Evolutionary conservation across 2,329 filamentous ascomycete species (phyloP), one percentile per base, ranked within the genome.

Genomic region (Elsinoe perseae): DNA sequence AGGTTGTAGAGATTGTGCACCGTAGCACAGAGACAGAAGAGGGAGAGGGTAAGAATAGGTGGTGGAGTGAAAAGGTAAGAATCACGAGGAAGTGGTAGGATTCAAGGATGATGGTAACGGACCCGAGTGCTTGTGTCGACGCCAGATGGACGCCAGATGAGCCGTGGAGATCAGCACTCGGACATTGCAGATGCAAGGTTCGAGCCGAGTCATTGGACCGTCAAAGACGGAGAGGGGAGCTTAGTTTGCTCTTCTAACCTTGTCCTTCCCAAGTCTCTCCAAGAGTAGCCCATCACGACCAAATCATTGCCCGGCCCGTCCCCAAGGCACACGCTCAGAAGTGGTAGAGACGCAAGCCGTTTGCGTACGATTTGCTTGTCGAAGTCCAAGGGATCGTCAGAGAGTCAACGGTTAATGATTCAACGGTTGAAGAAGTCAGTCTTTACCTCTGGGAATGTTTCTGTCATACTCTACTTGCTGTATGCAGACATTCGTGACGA

Each of bases 161-260:
- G 48, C 48, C 48, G 48, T 52, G 25, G 48, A 52, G 48, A 52
- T 52, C 48, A 52, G 48, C 48, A 52, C 48, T 52, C 38, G 52
- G 34, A 54, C 34, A 18, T n/a, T 21, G 36, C 36, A 23, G 36
- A 54, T 54, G 52, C 52, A 54, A 54, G 52, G 52, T 43, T 54
- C 52, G 38, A 54, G 52, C 52, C 38, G 34, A 54, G 34, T 54
- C 27, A 54, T 54, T 54, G 52, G 34, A 54, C 52, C 34, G 36
- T 36, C n/a, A n/a, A n/a, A n/a, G n/a, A n/a, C n/a, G n/a, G n/a
- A n/a, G 48, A 52, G 21, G n/a, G 25, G 48, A 52, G 48, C 48
- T 38, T 52, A 36, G 48, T 52, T 32, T 38, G 48, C 48, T 36
- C 20, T 25, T 44, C 40, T 44, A 44, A 44, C 40, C 40, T 27